phyloP scores from a whole-genome alignment of 352 stramenopile genomes.

The Thalassiosira livingstoniorum region DNA sequence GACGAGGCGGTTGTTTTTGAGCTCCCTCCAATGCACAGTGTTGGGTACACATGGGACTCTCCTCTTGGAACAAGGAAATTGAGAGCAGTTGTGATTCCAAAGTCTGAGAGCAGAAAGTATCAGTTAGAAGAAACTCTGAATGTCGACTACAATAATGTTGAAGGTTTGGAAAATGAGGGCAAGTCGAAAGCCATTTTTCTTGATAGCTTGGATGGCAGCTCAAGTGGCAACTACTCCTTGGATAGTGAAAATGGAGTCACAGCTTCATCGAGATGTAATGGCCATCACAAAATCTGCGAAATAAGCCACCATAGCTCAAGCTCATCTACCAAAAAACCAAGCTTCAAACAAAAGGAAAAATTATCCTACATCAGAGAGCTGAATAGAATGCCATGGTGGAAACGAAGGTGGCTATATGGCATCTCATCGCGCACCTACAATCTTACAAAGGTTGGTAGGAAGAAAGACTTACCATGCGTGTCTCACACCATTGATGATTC shows the following conservation, averaged over 20 bases:
- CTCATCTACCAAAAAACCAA: no score
- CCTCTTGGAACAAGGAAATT: constrained; percentile 60
- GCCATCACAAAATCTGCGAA: no score
- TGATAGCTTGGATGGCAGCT: no score
- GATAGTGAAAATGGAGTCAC: no score
- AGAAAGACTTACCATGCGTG: constrained; percentile 55
- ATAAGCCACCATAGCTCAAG: no score
- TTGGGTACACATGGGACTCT: constrained; percentile 64
- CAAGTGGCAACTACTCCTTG: no score
- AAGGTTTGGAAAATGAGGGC: constrained; percentile 8
- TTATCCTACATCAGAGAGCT: no score
- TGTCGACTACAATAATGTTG: neutral
- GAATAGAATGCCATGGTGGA: neutral
- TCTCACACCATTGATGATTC: no score
- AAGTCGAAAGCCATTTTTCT: no score
- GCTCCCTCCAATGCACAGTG: constrained; percentile 66
- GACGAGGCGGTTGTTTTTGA: constrained; percentile 61
- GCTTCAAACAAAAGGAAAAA: no score
- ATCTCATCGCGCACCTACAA: constrained; percentile 40
- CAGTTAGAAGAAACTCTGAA: neutral
- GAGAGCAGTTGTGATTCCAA: constrained; percentile 45
- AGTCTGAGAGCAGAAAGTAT: constrained; percentile 11
- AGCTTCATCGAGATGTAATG: no score
- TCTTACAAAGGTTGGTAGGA: constrained; percentile 45
- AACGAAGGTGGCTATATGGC: constrained; percentile 16